A percentile compares a stretch with the other conserved stretches of the same genome.
phyloP scores from a whole-genome alignment of 2,329 filamentous ascomycete genomes.

The Aspergillus sp. region DNA sequence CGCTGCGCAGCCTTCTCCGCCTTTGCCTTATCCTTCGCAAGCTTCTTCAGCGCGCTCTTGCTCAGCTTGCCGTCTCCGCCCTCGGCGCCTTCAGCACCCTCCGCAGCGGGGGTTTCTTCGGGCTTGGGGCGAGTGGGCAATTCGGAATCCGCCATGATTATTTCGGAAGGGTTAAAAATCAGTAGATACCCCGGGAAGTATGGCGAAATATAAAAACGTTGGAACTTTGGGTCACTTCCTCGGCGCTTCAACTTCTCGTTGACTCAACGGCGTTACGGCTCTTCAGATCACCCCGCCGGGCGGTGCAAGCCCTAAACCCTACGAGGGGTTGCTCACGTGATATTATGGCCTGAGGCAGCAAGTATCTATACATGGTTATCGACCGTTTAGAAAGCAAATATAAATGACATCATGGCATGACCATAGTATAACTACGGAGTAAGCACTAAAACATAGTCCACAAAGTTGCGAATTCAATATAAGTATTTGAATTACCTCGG shows the following conservation, averaged over 20 bases:
- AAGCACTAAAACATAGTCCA: neutral
- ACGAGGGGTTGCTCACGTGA: slow-evolving; percentile 26
- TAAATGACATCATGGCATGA: too few relatives aligned
- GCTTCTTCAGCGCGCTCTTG: slow-evolving; percentile 83
- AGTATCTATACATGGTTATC: neutral
- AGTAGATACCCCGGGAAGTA: neutral
- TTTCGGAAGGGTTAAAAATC: neutral
- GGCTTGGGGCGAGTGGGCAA: slow-evolving; percentile 42
- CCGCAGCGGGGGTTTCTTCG: slow-evolving; percentile 34
- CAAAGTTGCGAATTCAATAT: neutral
- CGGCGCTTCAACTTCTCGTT: slow-evolving; percentile 3
- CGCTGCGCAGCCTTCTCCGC: slow-evolving; percentile 70
- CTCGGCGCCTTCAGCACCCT: slow-evolving; percentile 39
- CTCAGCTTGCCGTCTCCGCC: slow-evolving; percentile 48
- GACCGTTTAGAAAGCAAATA: neutral
- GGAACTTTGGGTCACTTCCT: slow-evolving; percentile 4
- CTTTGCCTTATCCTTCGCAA: slow-evolving; percentile 86
- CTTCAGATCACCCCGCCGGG: slow-evolving; percentile 31
- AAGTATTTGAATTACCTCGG: neutral
- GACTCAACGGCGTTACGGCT: slow-evolving; percentile 7
- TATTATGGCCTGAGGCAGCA: slow-evolving; percentile 6
- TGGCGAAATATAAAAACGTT: neutral
- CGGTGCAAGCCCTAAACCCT: slow-evolving; percentile 33
- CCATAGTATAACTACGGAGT: neutral
- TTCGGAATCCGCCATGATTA: slow-evolving; percentile 40